Evolutionary conservation across 768 basidiomycete genomes (phyloP).

Genomic region (Calocera cornea): DNA sequence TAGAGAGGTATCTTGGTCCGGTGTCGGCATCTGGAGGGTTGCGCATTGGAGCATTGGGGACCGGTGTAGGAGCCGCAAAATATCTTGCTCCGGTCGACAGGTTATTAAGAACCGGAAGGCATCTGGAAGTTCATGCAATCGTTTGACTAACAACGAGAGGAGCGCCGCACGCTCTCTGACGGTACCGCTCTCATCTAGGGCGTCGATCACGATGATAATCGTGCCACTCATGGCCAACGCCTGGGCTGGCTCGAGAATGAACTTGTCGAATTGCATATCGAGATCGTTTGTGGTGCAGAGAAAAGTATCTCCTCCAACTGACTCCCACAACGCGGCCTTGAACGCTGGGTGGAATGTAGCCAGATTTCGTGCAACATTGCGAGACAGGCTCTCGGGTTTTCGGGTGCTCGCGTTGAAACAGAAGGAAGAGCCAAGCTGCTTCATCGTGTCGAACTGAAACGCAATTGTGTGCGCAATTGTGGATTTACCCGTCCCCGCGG

Average conservation of each 20-base stretch:
- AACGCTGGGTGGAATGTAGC: neutral
- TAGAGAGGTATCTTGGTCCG: neutral
- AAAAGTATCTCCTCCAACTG: neutral
- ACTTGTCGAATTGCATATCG: neutral
- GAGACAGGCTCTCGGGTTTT: conserved; percentile 5
- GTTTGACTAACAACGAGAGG: neutral
- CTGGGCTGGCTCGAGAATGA: neutral
- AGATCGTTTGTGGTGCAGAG: neutral
- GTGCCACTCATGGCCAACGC: neutral
- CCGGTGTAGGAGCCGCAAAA: neutral
- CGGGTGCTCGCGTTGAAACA: conserved; percentile 5
- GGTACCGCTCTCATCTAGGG: neutral
- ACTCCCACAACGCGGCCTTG: neutral
- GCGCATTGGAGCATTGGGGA: neutral
- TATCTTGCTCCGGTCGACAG: neutral
- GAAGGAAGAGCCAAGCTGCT: conserved; percentile 12
- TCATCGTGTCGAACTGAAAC: neutral
- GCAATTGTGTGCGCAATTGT: conserved; percentile 12
- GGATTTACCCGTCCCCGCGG: conserved; percentile 14
- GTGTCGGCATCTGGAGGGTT: neutral
- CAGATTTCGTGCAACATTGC: conserved; percentile 12
- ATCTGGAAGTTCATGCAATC: neutral
- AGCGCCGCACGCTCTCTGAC: neutral
- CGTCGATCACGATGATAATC: neutral
- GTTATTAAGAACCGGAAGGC: neutral